Evolutionary conservation across 768 basidiomycete species (phyloP).

Genomic region (Hygrophoropsis aurantiaca): DNA sequence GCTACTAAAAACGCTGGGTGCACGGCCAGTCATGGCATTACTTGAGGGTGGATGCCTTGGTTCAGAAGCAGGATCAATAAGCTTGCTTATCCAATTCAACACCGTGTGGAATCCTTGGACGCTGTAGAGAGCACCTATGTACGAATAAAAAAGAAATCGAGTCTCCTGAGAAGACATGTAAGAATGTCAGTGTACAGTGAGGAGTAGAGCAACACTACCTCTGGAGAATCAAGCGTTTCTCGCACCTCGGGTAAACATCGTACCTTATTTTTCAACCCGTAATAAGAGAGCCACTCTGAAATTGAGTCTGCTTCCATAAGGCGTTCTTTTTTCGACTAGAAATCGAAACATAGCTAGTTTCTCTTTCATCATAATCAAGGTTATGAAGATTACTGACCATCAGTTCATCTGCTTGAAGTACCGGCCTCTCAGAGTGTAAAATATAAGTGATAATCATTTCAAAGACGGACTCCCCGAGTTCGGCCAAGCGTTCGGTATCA

Average conservation of each 20-base stretch:
- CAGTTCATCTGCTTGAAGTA: conserved; percentile 42
- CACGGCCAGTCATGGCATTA: conserved; percentile 6
- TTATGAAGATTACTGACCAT: conserved; percentile 32
- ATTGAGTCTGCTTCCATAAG: conserved; percentile 41
- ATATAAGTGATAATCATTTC: conserved; percentile 52
- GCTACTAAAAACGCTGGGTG: conserved; percentile 11
- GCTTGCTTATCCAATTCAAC: conserved; percentile 56
- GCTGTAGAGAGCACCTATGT: conserved; percentile 67
- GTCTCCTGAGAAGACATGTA: conserved; percentile 45
- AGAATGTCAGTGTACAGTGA: background rate
- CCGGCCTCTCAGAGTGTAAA: conserved; percentile 46
- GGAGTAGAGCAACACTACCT: conserved; percentile 21
- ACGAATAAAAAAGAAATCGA: conserved; percentile 54
- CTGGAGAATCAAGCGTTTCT: conserved; percentile 34
- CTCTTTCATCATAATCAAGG: background rate
- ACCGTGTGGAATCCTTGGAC: conserved; percentile 50
- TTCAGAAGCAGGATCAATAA: conserved; percentile 50
- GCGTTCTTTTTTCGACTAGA: conserved; percentile 26
- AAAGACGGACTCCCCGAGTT: conserved; percentile 54
- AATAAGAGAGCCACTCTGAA: conserved; percentile 48
- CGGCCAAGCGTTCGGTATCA: conserved; percentile 57
- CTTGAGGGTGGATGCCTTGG: conserved; percentile 18
- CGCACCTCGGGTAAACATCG: conserved; percentile 43
- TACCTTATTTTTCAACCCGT: conserved; percentile 53
- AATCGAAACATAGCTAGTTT: conserved; percentile 1